Percentiles rank a stretch among this genome's conserved stretches.
Conservation (phyloP, 495 filamentous ascomycete species). For the Penicillium malachiteum region DNA sequence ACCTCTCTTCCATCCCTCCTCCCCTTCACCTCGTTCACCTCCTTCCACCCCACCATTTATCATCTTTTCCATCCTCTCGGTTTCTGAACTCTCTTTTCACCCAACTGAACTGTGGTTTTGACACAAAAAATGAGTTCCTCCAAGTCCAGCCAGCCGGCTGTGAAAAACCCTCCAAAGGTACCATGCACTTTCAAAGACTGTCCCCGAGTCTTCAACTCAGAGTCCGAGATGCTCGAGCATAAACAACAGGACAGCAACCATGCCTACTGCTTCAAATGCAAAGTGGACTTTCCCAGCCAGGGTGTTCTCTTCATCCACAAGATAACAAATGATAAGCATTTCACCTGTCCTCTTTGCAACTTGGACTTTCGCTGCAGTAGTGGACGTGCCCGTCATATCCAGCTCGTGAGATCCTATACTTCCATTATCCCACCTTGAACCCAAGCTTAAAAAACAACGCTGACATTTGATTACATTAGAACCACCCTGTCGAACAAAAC, state of each 20-base stretch:
- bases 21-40: background rate
- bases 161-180: background rate
- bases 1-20: background rate
- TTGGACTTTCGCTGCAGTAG: constrained; percentile 47
- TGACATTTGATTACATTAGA: constrained; percentile 19
- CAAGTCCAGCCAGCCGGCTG: background rate
- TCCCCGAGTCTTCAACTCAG: constrained; percentile 56
- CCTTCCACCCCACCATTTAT: no score
- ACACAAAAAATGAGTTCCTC: background rate
- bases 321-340: constrained; percentile 31
- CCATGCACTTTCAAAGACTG: constrained; percentile 42
- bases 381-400: constrained; percentile 47
- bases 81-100: no score
- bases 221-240: constrained; percentile 44
- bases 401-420: constrained; percentile 32
- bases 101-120: no score
- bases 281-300: constrained; percentile 46
- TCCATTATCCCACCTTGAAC: no score
- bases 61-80: no score
- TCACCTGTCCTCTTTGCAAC: constrained; percentile 50
- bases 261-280: constrained; percentile 51
- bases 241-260: constrained; percentile 43
- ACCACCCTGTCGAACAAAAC: constrained; percentile 42
- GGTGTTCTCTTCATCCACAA: constrained; percentile 43
- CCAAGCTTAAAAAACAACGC: background rate